Conservation (phyloP, 192 early-diverging fungal species). For the Rhizophagus clarus region DNA sequence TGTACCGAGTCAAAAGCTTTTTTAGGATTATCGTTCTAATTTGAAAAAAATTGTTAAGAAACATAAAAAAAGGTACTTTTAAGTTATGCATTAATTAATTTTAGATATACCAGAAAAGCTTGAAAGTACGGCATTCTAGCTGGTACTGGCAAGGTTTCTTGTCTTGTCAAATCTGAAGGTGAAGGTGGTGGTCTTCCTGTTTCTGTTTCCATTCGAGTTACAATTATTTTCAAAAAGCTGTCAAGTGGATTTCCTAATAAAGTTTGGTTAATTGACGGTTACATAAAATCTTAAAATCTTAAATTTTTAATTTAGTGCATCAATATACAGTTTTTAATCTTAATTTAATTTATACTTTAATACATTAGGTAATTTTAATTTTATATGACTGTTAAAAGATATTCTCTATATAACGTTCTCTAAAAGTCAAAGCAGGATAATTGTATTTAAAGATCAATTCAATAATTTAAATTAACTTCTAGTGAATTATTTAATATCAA, state of each 20-base stretch:
- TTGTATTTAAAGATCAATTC: too few relatives aligned
- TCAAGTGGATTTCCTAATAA: not conserved
- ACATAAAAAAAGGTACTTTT: not conserved
- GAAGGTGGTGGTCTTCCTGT: not conserved
- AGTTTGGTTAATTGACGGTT: not conserved
- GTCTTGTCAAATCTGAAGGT: not conserved
- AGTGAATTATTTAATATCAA: too few relatives aligned
- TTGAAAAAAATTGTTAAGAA: not conserved
- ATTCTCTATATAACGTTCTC: too few relatives aligned
- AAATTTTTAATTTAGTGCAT: too few relatives aligned
- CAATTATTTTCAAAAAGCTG: not conserved
- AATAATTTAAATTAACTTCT: too few relatives aligned
- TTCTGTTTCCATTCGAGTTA: not conserved
- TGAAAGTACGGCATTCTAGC: slow-evolving; percentile 13
- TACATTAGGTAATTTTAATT: too few relatives aligned
- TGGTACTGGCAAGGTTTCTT: not conserved
- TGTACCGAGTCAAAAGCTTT: slow-evolving; percentile 53
- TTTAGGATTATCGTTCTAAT: slow-evolving; percentile 50
- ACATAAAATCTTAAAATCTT: too few relatives aligned
- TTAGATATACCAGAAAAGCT: slow-evolving; percentile 11
- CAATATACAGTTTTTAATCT: too few relatives aligned
- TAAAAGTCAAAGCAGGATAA: too few relatives aligned
- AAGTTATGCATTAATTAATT: not conserved
- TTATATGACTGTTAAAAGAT: too few relatives aligned
- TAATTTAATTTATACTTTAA: too few relatives aligned